Base-by-base conservation (phyloP, 305 asterid genomes). In the Fraxinus floribunda region DNA sequence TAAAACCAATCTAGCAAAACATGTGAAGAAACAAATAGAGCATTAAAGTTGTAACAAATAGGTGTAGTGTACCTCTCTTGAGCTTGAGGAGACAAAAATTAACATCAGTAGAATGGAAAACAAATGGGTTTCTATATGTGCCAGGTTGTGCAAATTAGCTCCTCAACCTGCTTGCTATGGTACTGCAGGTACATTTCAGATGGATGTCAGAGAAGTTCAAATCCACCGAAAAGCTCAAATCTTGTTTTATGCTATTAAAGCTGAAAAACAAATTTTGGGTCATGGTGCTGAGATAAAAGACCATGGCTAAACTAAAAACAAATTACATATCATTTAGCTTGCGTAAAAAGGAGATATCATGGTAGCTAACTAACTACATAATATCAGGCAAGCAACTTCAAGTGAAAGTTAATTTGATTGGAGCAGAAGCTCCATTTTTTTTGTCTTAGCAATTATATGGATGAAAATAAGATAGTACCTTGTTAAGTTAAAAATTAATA, bases 121-220 rank as follows among this genome's bases (percentile, higher is more conserved):
- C 75, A 90, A 85, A 80, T 88, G 77, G 83, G 86, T 78, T 83
- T 77, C 76, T 83, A 84, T 81, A 85, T 52, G 83, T 84, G 87
- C 84, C 92, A 87, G 83, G 89, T 71, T 83, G 87, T 81, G 82
- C 78, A 81, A 86, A 83, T 76, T 81, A 87, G 84, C 91, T 89
- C 89, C 90, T 89, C 88, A 85, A 90, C 91, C 89, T 90, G 93
- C 90, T 88, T 88, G 90, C 77, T 72, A 72, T 72, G 70, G 30
- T 35, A 89, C 95, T 91, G 95, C 95, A 92, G 90, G 49, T 89
- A 89, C 89, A 88, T 88, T 84, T 84, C 88, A 91, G 85, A 88
- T 75, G 79, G 80, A 89, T 79, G 92, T 85, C 87, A 86, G 79
- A 72, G 77, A 72, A 60, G 49, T 35, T 72, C 49, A 72, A 24